Base-by-base conservation (phyloP, 768 basidiomycete species). In the Termitomyces sp. region DNA sequence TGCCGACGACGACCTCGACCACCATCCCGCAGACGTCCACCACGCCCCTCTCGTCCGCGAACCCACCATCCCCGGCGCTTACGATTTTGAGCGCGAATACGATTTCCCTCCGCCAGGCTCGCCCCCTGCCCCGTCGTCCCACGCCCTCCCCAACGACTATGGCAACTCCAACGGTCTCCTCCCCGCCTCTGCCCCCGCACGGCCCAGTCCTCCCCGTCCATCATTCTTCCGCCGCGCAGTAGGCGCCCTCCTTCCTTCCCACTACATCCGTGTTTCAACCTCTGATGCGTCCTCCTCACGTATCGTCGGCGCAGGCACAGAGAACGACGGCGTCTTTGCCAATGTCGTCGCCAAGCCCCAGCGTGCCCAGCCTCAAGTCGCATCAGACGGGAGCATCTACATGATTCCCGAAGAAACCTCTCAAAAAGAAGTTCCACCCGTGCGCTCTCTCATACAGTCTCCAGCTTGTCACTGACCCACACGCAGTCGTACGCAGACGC, bases 271-370 rank as follows among this genome's bases (percentile, higher is more conserved):
- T 2, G 72, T 84, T 37, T 79, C 84, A 1, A 78, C 78, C 16
- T 68, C 73, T 9, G 73, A 73, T 0, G 70, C 71, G 6, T 60
- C 68, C 49, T 64, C 75, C 6, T 64, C 70, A 59, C 67, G 67
- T 18, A 69, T 74, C 33, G 90, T 75, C n/a, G 91, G 91, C 34
- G 86, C 87, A 7, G 91, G 90, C 0, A 78, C 75, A 18, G 84
- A 93, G 33, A 94, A 95, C 66, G 95, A 97, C 65, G 97, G 97
- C 3, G 95, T 98, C 9, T 99, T 98, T 68, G 87, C 90, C 33
- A 99, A 98, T 68, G 85, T 99, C 39, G 87, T 84, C 64, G 96
- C 96, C 1, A 97, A 97, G 70, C 96, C 97, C 1, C 73, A 75
- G 54, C 70, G 69, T 16, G 69, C 76, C 1, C 76, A 79, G 27